A percentile compares a stretch with the other conserved stretches of the same genome.
Evolutionary conservation across 1,284 basidiomycete species (phyloP).

Genomic region (Rhodotorula sp.): DNA sequence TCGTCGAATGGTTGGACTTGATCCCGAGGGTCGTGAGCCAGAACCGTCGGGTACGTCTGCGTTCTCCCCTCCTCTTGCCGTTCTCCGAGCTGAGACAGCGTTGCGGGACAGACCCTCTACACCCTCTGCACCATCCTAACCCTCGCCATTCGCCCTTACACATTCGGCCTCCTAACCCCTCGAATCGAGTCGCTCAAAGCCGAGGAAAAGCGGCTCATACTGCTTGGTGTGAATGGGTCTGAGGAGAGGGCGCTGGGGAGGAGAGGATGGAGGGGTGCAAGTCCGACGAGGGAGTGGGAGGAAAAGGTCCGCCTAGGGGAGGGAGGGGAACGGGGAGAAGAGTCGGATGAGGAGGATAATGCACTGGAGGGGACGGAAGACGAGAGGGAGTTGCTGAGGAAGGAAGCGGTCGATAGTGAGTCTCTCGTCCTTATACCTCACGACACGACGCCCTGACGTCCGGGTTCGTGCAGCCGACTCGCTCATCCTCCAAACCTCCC

Average conservation of each 20-base stretch:
- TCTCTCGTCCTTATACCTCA: background rate
- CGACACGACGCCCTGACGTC: background rate
- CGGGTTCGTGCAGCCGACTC: background rate
- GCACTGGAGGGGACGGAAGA: background rate
- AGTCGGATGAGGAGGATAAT: constrained; percentile 8
- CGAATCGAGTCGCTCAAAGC: constrained; percentile 10
- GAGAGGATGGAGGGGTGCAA: constrained; percentile 4
- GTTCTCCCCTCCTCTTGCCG: background rate
- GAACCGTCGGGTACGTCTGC: constrained; percentile 10
- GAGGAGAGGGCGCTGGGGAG: background rate
- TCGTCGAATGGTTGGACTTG: background rate
- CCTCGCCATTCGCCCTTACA: constrained; percentile 8
- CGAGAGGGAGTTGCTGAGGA: background rate
- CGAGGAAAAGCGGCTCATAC: constrained; percentile 9
- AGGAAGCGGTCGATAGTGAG: constrained; percentile 4
- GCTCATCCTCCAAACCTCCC: constrained; percentile 7
- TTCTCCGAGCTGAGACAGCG: too few relatives aligned
- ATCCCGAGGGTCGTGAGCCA: background rate
- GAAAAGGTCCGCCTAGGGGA: background rate
- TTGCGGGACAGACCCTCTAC: constrained; percentile 5
- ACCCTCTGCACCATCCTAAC: background rate
- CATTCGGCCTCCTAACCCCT: constrained; percentile 12
- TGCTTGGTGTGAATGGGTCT: background rate
- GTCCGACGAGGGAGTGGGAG: background rate
- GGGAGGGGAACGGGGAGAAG: background rate